Evolutionary conservation across 257 asterid species (phyloP), one percentile per base, ranked within the genome.

Genomic region (Thymus mandschuricus): DNA sequence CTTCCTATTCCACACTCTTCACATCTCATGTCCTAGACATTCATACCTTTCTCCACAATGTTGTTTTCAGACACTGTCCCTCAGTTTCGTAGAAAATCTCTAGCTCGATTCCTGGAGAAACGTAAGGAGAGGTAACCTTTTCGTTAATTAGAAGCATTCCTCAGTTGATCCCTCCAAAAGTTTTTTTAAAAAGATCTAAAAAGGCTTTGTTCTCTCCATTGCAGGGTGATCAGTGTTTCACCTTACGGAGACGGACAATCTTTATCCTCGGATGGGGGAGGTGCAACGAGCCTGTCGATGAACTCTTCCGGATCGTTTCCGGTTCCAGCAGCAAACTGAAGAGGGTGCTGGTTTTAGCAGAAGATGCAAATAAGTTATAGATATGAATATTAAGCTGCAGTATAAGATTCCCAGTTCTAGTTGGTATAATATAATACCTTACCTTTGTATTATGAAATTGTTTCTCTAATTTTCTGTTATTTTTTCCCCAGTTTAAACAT

Each of bases 51-150:
- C 64, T 60, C 12, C 9, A 21, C 21, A 2, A 56, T 33, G 27
- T 49, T 68, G 1, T 70, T 69, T 72, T 68, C 81, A 92, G 96
- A 46, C 55, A 77, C 92, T 8, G 97, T 90, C 60, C 98, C 98
- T 34, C 98, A 93, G 77, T 89, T 84, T 70, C 97, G 98, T 11
- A 75, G 83, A 79, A 95, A 92, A 77, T 90, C 98, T 56, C 73
- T 93, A 83, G 94, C 93, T 57, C 92, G 96, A 43, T 93, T 93
- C 72, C 70, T 93, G 86, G 98, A 93, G 88, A 93, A 86, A 86
- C 97, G 98, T 76, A 88, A 86, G 75, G 98, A 89, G 72, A 89
- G 98, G 98, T 93, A 84, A 76, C 43, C 43, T 49, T 57, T 21
- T 21, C 0, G 21, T 21, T 21, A 21, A 21, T 21, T 41, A 1